Base-by-base conservation (phyloP, 306 rosid genomes). In the Trifolium fragiferum region DNA sequence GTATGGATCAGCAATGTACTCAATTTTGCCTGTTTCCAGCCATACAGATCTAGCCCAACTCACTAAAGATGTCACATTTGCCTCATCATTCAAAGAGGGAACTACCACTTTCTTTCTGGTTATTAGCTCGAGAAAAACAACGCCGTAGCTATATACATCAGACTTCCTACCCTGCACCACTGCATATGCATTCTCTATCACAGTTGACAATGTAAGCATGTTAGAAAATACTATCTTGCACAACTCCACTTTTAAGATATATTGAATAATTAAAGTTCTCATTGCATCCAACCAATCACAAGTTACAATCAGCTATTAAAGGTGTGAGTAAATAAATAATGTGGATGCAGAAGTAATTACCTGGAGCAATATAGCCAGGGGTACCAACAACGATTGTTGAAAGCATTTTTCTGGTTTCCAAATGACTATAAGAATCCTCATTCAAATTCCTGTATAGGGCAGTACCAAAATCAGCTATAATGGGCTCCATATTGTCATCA, bases 351-450 rank as follows among this genome's bases (percentile, higher is more conserved):
- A 47, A 15, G 1, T 15, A 83, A 13, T 69, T 77, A 90, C 96
- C 96, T 72, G 96, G 95, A 20, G 96, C 98, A 78, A 87, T 90
- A 20, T 86, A 90, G 19, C 98, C 98, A 10, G 81, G 46, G 47
- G 95, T 93, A 10, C 98, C 98, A 32, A 59, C 2, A 55, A 82
- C 63, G 82, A 79, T 55, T 43, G 15, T 7, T 58, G 62, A 92
- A 86, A 9, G 71, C 2, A 7, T 72, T 20, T 65, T 92, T 19
- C 58, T 86, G 87, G 86, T 78, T 85, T 90, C 12, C 25, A 82
- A 80, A 6, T 84, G 71, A 58, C 16, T 57, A 25, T 15, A 8
- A 58, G 67, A 72, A 40, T 72, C 41, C 8, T 54, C 66, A 55
- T 2, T 1, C 51, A 41, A 81, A 66, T 85, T 81, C 72, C 84